phyloP scores from a whole-genome alignment of 225 moss, liverwort and hornwort genomes.

The Ulota crispa region DNA sequence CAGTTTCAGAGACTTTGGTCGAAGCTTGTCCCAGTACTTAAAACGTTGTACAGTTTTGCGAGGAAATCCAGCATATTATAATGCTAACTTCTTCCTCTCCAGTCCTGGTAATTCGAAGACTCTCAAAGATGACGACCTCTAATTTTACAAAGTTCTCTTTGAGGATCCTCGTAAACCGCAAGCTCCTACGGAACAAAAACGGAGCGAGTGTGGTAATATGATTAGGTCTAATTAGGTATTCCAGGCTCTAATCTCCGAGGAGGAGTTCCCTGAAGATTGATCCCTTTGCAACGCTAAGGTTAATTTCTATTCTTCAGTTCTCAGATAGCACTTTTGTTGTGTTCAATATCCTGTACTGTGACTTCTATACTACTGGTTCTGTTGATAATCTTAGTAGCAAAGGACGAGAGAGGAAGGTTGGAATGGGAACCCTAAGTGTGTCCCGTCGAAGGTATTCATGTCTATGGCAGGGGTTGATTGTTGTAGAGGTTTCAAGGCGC shows the following conservation, averaged over 20 bases:
- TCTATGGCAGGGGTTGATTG: not conserved
- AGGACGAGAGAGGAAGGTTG: not conserved
- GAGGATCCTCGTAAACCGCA: not conserved
- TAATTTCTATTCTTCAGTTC: not conserved
- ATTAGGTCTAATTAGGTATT: not conserved
- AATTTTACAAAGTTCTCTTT: too few species aligned
- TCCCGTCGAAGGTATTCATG: not conserved
- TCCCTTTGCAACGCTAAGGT: not conserved
- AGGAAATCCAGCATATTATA: too few species aligned
- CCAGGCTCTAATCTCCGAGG: not conserved
- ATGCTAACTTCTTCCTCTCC: too few species aligned
- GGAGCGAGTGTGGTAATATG: not conserved
- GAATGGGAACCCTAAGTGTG: not conserved
- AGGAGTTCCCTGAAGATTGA: not conserved
- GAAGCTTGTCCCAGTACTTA: constrained; percentile 18
- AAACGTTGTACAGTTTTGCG: not conserved
- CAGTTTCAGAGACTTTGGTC: constrained; percentile 20
- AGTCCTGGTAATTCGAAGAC: not conserved
- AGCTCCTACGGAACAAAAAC: not conserved
- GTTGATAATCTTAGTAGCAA: not conserved
- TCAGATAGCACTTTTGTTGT: not conserved
- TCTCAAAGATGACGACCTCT: not conserved
- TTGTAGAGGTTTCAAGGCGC: constrained; percentile 3
- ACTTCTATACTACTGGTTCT: not conserved
- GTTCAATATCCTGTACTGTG: too few species aligned